These are phyloP conservation scores for Musa beccarii DNA, from an alignment of 176 grass and related monocot genomes.

Conservation along the genomic window DNA sequence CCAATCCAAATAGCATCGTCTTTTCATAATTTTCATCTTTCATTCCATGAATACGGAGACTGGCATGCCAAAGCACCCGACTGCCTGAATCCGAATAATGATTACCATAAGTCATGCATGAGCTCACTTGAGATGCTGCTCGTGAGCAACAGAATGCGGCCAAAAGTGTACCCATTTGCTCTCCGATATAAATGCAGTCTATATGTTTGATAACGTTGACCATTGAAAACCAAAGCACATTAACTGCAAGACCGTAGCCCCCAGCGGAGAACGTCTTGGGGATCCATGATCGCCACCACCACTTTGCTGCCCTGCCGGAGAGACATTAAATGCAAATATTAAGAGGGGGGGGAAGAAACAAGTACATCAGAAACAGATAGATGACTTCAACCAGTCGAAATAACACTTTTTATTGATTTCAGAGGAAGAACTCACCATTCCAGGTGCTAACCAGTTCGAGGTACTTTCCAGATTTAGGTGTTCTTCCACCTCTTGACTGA, in stretches of 20 bases:
- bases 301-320: conserved; percentile 30
- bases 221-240: neutral
- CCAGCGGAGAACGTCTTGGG: conserved; percentile 29
- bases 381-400: no score
- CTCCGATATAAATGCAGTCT: neutral
- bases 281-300: conserved; percentile 47
- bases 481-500: conserved; percentile 52
- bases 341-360: neutral
- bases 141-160: neutral
- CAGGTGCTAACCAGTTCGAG: conserved; percentile 31
- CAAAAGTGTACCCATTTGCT: neutral
- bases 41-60: neutral
- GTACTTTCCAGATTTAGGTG: conserved; percentile 58
- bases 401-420: no score
- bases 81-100: neutral
- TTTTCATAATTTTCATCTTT: no score
- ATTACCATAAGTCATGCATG: no score
- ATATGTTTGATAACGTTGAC: neutral
- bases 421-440: conserved; percentile 1
- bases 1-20: no score
- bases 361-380: neutral
- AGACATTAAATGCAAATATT: neutral
- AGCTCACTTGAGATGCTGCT: neutral
- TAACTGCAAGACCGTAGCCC: neutral
- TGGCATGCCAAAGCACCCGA: neutral